Base-by-base conservation (phyloP, 768 basidiomycete genomes). In the Hemileccinum impolitum region DNA sequence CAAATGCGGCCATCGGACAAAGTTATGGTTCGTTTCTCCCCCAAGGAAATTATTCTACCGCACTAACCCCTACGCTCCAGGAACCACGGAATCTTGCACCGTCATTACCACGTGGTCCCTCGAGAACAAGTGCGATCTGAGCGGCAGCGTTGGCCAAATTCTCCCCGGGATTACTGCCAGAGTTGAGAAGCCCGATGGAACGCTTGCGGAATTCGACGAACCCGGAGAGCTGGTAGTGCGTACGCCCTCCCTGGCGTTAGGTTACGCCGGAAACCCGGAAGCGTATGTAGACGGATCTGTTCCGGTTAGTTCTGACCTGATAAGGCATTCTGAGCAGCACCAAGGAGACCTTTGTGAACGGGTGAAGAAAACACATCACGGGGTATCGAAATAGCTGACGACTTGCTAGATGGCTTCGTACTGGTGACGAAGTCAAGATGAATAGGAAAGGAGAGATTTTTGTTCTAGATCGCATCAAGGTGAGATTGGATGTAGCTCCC, bases 381-480 rank as follows among this genome's bases (percentile, higher is more conserved):
- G 12, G 15, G 9, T 12, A 26, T 26, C 9, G 38, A 30, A 39
- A 39, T 34, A 23, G 40, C 37, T 43, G 38, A 61, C n/a, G 5
- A 28, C 39, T 4, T 3, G 26, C 11, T 49, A 80, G 79, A 23
- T 83, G 84, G 84, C 77, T 86, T 21, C 77, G 75, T 30, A 87
- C 84, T 0, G 85, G 85, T 1, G 85, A 87, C 58, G 84, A 87
- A 62, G 86, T 87, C 34, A 70, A 69, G 55, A 74, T 88, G 59
- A 78, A 86, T 52, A 76, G 70, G 53, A 72, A 79, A 44, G 73
- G 75, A 11, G 84, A 88, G 52, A 60, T 88, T 2, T 87, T 80
- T 58, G 71, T 90, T 23, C 79, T 90, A 12, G 87, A 90, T 62
- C 79, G 87, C 21, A 63, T 87, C 47, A 90, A 88, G 76, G 85